Base-by-base conservation (phyloP, 805 yeast genomes). In the Candida methanosorbosa region DNA sequence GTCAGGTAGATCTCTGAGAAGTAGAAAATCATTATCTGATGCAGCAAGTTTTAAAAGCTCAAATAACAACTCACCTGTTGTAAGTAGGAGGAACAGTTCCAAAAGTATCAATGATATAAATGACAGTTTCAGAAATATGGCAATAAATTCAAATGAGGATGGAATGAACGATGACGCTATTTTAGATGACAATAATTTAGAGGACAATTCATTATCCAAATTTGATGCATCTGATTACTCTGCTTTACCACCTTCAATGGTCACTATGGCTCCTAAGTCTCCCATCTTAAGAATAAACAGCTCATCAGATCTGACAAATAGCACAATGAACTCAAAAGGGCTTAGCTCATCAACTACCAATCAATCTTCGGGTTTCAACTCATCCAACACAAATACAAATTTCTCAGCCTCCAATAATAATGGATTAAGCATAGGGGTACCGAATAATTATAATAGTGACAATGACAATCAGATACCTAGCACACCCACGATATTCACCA, bases 271-370 rank as follows among this genome's bases (percentile, higher is more conserved):
- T 16, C 60, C 61, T 1, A 56, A 50, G 38, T 47, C 60, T 3
- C 61, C 61, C 7, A 56, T 56, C 25, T 38, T 56, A 14, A 46
- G 57, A 33, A 42, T 52, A 43, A 52, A 56, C 25, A 52, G 60
- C 5, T 43, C 59, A 5, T 42, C 57, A 5, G 33, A 31, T 31
- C n/a, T 31, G 6, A 22, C 28, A 7, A 16, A 17, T 15, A 13
- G 15, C 8, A 11, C 8, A 9, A 21, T 21, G 11, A 21, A 21
- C 23, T 21, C 23, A 9, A 21, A 21, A 21, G 23, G 23, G 11
- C 11, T 21, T 21, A 11, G 23, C 11, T 11, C 23, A 9, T 21
- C 27, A 12, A 8, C 14, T 24, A n/a, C 27, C 9, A n/a, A n/a
- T n/a, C n/a, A n/a, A n/a, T n/a, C n/a, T n/a, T n/a, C n/a, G n/a